phyloP scores from a whole-genome alignment of 345 rosid species.

The Populus tremula region DNA sequence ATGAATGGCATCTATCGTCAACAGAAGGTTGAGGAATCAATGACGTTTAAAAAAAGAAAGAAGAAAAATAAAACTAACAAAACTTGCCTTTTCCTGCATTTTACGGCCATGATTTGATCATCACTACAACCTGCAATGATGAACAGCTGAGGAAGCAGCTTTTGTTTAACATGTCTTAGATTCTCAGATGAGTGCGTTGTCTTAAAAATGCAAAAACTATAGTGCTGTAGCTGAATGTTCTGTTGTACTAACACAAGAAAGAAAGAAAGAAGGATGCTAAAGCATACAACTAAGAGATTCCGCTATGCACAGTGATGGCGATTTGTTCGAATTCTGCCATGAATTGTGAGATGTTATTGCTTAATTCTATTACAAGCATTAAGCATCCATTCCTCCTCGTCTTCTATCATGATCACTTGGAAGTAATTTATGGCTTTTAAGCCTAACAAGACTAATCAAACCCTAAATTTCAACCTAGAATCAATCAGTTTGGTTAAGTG shows the following conservation, averaged over 20 bases:
- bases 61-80: not conserved
- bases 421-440: not conserved
- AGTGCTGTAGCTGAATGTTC: not conserved
- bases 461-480: not conserved
- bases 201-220: not conserved
- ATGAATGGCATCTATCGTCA: slow-evolving; percentile 12
- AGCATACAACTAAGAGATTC: not conserved
- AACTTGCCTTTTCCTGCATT: slow-evolving; percentile 6
- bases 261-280: not conserved
- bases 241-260: not conserved
- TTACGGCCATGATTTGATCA: slow-evolving; percentile 8
- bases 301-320: not conserved
- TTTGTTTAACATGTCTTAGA: not conserved
- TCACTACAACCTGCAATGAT: slow-evolving; percentile 4
- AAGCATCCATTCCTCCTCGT: too few relatives aligned
- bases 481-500: not conserved
- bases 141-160: not conserved
- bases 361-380: too few relatives aligned
- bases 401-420: too few relatives aligned
- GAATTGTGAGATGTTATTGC: too few relatives aligned
- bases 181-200: not conserved
- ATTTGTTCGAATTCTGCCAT: not conserved
- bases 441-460: not conserved
- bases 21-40: not conserved
- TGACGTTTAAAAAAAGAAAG: not conserved